Evolutionary conservation across 2,329 filamentous ascomycete species (phyloP).

Genomic region (Herpotrichia juniperi): DNA sequence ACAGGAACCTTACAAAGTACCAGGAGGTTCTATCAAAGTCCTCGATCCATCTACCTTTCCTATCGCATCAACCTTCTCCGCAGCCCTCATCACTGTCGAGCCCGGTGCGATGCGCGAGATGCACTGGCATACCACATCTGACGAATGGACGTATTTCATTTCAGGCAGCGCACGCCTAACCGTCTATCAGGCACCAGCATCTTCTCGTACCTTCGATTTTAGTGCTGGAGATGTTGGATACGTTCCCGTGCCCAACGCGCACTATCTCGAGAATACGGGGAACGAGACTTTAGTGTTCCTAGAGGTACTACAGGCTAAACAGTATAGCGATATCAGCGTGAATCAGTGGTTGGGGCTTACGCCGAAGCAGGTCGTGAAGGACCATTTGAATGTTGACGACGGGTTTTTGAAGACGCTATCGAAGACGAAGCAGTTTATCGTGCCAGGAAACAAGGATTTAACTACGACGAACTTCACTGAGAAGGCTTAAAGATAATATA

Average conservation of each 20-base stretch:
- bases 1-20: slow-evolving; percentile 57
- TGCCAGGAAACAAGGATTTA: slow-evolving; percentile 46
- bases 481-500: no score
- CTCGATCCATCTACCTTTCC: slow-evolving; percentile 65
- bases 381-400: slow-evolving; percentile 35
- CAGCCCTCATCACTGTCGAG: slow-evolving; percentile 62
- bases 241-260: slow-evolving; percentile 60
- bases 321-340: slow-evolving; percentile 61
- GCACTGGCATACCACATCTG: slow-evolving; percentile 66
- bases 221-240: slow-evolving; percentile 66
- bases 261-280: slow-evolving; percentile 68
- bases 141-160: slow-evolving; percentile 68
- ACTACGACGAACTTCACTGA: slow-evolving; percentile 45
- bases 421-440: slow-evolving; percentile 47
- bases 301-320: slow-evolving; percentile 62
- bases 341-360: slow-evolving; percentile 64
- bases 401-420: slow-evolving; percentile 35
- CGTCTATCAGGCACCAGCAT: slow-evolving; percentile 58
- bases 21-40: slow-evolving; percentile 66
- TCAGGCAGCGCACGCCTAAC: slow-evolving; percentile 62
- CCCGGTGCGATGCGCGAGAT: slow-evolving; percentile 70
- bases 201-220: slow-evolving; percentile 64
- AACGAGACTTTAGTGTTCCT: slow-evolving; percentile 63
- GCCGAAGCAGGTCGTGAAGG: slow-evolving; percentile 47
- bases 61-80: slow-evolving; percentile 60